phyloP scores from a whole-genome alignment of 2,329 filamentous ascomycete genomes.

The Claviceps arundinis region DNA sequence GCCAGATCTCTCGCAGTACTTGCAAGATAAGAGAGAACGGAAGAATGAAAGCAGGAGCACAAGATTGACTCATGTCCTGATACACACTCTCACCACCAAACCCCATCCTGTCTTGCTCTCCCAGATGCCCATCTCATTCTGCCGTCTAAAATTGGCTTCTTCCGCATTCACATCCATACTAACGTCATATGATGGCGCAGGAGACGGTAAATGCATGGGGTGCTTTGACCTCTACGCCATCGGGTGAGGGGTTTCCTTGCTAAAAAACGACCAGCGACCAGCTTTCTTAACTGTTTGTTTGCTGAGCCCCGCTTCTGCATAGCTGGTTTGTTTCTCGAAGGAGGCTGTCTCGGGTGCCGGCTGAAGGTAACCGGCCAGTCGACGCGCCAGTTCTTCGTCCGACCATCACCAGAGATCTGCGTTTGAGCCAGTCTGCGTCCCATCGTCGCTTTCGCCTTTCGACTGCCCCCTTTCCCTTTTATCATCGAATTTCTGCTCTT shows the following conservation, averaged over 20 bases:
- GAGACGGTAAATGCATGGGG: neutral
- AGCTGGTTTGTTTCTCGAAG: conserved; percentile 17
- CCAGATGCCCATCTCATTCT: conserved; percentile 39
- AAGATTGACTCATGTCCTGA: neutral
- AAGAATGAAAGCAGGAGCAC: neutral
- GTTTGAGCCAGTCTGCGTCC: neutral
- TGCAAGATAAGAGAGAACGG: neutral
- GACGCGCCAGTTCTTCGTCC: conserved; percentile 31
- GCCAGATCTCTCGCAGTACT: too few relatives aligned
- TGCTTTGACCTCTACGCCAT: neutral
- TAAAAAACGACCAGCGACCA: conserved; percentile 20
- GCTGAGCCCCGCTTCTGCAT: conserved; percentile 17
- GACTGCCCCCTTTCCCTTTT: conserved; percentile 3
- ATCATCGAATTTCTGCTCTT: neutral
- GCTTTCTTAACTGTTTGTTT: conserved; percentile 14
- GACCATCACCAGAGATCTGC: conserved; percentile 28
- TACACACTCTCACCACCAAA: conserved; percentile 24
- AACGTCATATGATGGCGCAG: conserved; percentile 13
- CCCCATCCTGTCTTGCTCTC: conserved; percentile 38
- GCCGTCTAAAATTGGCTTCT: conserved; percentile 35
- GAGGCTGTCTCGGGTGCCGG: conserved; percentile 15
- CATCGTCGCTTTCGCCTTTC: conserved; percentile 13
- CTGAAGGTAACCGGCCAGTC: conserved; percentile 31
- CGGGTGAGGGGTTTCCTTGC: conserved; percentile 9
- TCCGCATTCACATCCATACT: conserved; percentile 30